Evolutionary conservation across 306 rosid genomes (phyloP).

Genomic region (Prunus davidiana): DNA sequence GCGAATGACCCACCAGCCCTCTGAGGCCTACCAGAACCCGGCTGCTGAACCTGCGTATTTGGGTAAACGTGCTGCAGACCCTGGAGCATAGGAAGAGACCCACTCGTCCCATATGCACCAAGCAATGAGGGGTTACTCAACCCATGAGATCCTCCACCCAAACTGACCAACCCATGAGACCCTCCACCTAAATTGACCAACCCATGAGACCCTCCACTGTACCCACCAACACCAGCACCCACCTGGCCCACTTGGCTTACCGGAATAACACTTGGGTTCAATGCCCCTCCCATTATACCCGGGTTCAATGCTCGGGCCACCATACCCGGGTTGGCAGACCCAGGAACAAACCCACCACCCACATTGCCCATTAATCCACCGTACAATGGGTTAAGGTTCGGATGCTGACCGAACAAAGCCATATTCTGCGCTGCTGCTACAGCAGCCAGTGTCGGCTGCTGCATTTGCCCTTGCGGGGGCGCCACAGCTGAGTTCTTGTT

Average conservation of each 20-base stretch:
- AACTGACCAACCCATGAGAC: slow-evolving; percentile 19
- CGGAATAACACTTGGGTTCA: slow-evolving; percentile 30
- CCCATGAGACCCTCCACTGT: slow-evolving; percentile 21
- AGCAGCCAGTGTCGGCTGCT: slow-evolving; percentile 9
- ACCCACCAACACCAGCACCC: slow-evolving; percentile 32
- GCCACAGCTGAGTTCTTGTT: slow-evolving; percentile 17
- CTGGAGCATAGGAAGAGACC: slow-evolving; percentile 18
- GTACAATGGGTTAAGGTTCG: slow-evolving; percentile 19
- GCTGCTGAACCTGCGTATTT: slow-evolving; percentile 25
- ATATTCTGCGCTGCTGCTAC: slow-evolving; percentile 31
- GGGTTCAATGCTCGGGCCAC: slow-evolving; percentile 28
- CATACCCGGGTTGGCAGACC: slow-evolving; percentile 20
- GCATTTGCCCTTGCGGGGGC: slow-evolving; percentile 13
- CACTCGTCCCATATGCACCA: slow-evolving; percentile 19
- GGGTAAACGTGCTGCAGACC: slow-evolving; percentile 29
- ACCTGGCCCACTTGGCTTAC: slow-evolving; percentile 27
- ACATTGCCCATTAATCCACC: slow-evolving; percentile 24
- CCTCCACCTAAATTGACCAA: slow-evolving; percentile 15
- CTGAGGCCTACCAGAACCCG: slow-evolving; percentile 22
- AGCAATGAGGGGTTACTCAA: not conserved
- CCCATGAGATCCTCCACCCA: slow-evolving; percentile 8
- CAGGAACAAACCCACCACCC: slow-evolving; percentile 21
- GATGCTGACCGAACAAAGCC: slow-evolving; percentile 28
- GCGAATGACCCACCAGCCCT: slow-evolving; percentile 30
- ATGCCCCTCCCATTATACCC: slow-evolving; percentile 17